Evolutionary conservation across 2,329 filamentous ascomycete genomes (phyloP).

Genomic region (Chaetomiaceae sp.): DNA sequence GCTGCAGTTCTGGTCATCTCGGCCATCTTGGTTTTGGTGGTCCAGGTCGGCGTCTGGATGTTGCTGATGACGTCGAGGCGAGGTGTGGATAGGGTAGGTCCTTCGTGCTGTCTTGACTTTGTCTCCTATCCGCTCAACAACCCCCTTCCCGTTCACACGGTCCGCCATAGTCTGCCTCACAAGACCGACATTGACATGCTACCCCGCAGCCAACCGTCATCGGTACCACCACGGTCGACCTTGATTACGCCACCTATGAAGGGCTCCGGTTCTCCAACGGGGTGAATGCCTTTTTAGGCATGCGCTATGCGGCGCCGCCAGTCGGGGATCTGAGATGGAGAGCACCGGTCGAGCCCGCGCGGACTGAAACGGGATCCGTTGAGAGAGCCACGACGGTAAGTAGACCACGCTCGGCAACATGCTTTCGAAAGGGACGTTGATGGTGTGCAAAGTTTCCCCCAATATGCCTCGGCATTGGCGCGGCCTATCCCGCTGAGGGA

Average conservation of each 20-base stretch:
- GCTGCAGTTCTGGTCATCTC: not conserved
- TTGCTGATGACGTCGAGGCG: not conserved
- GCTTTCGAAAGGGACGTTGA: not conserved
- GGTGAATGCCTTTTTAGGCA: constrained; percentile 44
- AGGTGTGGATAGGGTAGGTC: not conserved
- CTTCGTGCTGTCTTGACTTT: not conserved
- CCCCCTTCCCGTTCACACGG: not conserved
- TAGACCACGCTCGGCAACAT: not conserved
- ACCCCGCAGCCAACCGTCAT: constrained; percentile 5
- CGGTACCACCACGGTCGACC: constrained; percentile 30
- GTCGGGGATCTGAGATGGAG: constrained; percentile 47
- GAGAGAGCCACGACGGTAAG: constrained; percentile 38
- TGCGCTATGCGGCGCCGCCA: constrained; percentile 51
- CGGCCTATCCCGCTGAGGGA: constrained; percentile 29
- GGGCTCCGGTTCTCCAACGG: constrained; percentile 36
- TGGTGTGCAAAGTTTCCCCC: constrained; percentile 38
- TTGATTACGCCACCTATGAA: constrained; percentile 44
- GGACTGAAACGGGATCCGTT: constrained; percentile 23
- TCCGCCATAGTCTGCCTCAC: constrained; percentile 8
- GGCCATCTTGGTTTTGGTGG: not conserved
- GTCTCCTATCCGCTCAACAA: not conserved
- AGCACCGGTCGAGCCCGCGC: constrained; percentile 43
- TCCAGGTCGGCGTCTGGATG: not conserved
- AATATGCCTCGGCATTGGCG: constrained; percentile 40
- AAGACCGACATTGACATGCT: constrained; percentile 1